Conservation (phyloP, 2,329 filamentous ascomycete genomes). For the Alternaria rosae region DNA sequence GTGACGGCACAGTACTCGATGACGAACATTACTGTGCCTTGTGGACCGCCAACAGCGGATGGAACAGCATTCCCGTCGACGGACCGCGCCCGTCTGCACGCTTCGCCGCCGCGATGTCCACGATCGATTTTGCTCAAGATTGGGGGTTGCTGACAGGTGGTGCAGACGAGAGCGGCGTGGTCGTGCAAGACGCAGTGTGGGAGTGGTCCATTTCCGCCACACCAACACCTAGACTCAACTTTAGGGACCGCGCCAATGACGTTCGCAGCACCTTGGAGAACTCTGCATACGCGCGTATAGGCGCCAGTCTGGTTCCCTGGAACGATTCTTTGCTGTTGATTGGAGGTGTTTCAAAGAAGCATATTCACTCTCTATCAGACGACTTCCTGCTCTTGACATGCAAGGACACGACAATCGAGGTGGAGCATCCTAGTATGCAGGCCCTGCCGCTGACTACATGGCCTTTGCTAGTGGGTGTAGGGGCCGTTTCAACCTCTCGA, state of each 20-base stretch:
- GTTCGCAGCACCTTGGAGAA: constrained; percentile 24
- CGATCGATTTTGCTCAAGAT: constrained; percentile 40
- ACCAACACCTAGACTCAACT: constrained; percentile 34
- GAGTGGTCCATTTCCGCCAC: constrained; percentile 63
- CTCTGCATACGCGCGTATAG: constrained; percentile 55
- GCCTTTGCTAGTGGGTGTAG: constrained; percentile 77
- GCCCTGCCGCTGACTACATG: constrained; percentile 48
- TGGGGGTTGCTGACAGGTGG: constrained; percentile 77
- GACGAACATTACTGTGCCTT: constrained; percentile 48
- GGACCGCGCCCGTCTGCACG: constrained; percentile 56
- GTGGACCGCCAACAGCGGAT: constrained; percentile 60
- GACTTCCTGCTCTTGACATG: constrained; percentile 39
- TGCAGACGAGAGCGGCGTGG: constrained; percentile 68
- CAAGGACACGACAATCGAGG: constrained; percentile 24
- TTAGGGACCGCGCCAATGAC: constrained; percentile 40
- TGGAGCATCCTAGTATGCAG: constrained; percentile 29
- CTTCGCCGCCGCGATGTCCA: constrained; percentile 66
- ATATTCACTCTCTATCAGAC: constrained; percentile 34
- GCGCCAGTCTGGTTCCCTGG: constrained; percentile 59
- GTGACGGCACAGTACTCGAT: constrained; percentile 51
- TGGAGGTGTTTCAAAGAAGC: constrained; percentile 57
- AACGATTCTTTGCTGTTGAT: constrained; percentile 58
- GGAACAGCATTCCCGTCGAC: constrained; percentile 55
- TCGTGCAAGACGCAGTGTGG: constrained; percentile 68
- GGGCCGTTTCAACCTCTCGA: constrained; percentile 58